Evolutionary conservation across 2,329 filamentous ascomycete species (phyloP), one percentile per base, ranked within the genome.

Genomic region (Talaromyces islandicus): DNA sequence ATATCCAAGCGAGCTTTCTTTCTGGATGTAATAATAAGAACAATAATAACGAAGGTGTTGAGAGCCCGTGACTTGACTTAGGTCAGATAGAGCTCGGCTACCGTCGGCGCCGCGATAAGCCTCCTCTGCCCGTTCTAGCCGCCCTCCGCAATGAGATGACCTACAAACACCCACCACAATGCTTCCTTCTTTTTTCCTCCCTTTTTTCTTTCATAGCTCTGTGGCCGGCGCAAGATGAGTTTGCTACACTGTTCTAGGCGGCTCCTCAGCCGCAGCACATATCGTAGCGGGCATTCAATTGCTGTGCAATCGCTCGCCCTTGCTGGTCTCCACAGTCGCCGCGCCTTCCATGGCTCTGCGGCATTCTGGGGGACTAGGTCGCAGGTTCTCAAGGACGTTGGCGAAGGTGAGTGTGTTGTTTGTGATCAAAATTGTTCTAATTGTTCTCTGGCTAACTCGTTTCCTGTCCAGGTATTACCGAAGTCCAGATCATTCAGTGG

Each of bases 401-500:
- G 75, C 21, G 75, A 77, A 67, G 75, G 75, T 77, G 63, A 56
- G 69, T n/a, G n/a, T n/a, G n/a, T n/a, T n/a, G n/a, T n/a, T n/a
- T n/a, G n/a, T n/a, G n/a, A n/a, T n/a, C n/a, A n/a, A n/a, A n/a
- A n/a, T n/a, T n/a, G n/a, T n/a, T n/a, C n/a, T n/a, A n/a, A n/a
- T n/a, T n/a, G n/a, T n/a, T n/a, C n/a, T n/a, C n/a, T n/a, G n/a
- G n/a, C 60, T 61, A 17, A 59, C 9, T n/a, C 24, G 56, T 35
- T 24, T 9, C 35, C 17, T 30, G 17, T 50, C 19, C 29, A 94
- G 94, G 94, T 59, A 99, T 97, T 70, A 92, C 94, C 72, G 94
- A 99, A 78, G 96, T 94, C 71, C 94, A 99, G 77, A 91, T 99
- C 70, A 97, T 97, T 70, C 94, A 99, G 80, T 99, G 94, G 94